Evolutionary conservation across 208 protist species (phyloP).

Genomic region (Crithidia bombi): DNA sequence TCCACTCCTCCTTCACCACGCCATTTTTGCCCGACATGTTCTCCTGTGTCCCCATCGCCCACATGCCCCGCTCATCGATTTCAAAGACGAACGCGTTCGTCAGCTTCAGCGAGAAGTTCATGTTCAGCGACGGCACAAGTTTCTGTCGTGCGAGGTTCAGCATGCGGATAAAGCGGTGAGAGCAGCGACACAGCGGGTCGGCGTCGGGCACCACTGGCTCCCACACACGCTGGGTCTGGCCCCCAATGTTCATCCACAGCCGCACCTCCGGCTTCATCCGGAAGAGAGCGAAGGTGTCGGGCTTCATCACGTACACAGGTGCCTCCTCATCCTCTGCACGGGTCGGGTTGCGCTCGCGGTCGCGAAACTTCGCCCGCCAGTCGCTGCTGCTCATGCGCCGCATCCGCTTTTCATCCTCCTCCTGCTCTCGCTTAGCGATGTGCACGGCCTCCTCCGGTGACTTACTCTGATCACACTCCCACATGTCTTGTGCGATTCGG

Average conservation of each 20-base stretch:
- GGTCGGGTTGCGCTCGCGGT: slow-evolving; percentile 87
- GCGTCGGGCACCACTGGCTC: slow-evolving; percentile 69
- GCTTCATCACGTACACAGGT: slow-evolving; percentile 87
- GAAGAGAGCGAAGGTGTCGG: slow-evolving; percentile 79
- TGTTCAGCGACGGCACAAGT: slow-evolving; percentile 87
- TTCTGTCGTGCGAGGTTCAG: slow-evolving; percentile 86
- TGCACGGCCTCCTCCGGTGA: slow-evolving; percentile 69
- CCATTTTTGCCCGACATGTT: slow-evolving; percentile 62
- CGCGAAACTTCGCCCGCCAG: slow-evolving; percentile 83
- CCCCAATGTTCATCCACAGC: slow-evolving; percentile 73
- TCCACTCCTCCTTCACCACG: slow-evolving; percentile 75
- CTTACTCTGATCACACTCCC: slow-evolving; percentile 74
- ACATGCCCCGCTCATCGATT: slow-evolving; percentile 76
- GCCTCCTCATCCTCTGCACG: slow-evolving; percentile 76
- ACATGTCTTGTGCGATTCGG: slow-evolving; percentile 83
- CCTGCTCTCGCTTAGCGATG: slow-evolving; percentile 69
- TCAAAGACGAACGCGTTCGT: slow-evolving; percentile 90
- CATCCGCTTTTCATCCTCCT: slow-evolving; percentile 90
- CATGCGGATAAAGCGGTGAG: slow-evolving; percentile 80
- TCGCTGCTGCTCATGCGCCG: slow-evolving; percentile 90
- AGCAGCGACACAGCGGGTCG: slow-evolving; percentile 76
- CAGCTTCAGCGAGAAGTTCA: slow-evolving; percentile 89
- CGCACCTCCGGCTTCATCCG: slow-evolving; percentile 74
- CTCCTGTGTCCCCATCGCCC: slow-evolving; percentile 89
- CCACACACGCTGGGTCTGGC: slow-evolving; percentile 84